phyloP scores from a whole-genome alignment of 2,329 filamentous ascomycete genomes.

The Gnomoniopsis sp. region DNA sequence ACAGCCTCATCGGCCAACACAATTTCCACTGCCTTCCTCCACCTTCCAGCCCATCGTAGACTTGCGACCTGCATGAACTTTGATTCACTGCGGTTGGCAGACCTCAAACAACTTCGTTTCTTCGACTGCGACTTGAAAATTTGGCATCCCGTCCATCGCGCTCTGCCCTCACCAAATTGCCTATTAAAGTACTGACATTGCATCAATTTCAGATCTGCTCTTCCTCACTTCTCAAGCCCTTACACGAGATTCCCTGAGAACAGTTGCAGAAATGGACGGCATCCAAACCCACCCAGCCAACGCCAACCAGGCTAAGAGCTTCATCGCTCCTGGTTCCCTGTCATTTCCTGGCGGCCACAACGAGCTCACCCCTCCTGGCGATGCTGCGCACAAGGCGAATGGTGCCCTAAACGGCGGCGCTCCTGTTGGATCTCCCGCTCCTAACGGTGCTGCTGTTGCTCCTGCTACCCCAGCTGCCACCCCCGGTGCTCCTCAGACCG shows the following conservation, averaged over 20 bases:
- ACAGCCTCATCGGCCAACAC: not conserved
- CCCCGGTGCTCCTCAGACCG: conserved; percentile 75
- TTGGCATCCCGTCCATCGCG: not conserved
- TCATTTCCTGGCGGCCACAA: conserved; percentile 84
- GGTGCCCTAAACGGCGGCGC: conserved; percentile 45
- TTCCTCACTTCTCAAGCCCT: conserved; percentile 5
- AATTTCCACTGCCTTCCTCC: not conserved
- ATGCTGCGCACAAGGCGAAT: conserved; percentile 61
- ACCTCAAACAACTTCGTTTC: not conserved
- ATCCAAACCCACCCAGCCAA: conserved; percentile 89
- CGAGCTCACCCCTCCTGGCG: conserved; percentile 77
- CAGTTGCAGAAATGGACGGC: conserved; percentile 68
- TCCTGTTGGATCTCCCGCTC: conserved; percentile 54
- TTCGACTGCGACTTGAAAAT: not conserved
- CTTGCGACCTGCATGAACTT: not conserved
- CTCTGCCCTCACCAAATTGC: not conserved
- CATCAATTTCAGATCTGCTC: conserved; percentile 25
- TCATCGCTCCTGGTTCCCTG: conserved; percentile 87
- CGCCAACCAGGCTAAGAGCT: conserved; percentile 90
- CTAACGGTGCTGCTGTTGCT: conserved; percentile 74
- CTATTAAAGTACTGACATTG: not conserved
- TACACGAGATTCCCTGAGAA: not conserved
- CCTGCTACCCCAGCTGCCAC: conserved; percentile 90
- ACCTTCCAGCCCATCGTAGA: conserved; percentile 5
- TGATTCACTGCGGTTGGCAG: not conserved